Conservation (phyloP, 2,329 filamentous ascomycete species). For the Dothistroma septosporum region DNA sequence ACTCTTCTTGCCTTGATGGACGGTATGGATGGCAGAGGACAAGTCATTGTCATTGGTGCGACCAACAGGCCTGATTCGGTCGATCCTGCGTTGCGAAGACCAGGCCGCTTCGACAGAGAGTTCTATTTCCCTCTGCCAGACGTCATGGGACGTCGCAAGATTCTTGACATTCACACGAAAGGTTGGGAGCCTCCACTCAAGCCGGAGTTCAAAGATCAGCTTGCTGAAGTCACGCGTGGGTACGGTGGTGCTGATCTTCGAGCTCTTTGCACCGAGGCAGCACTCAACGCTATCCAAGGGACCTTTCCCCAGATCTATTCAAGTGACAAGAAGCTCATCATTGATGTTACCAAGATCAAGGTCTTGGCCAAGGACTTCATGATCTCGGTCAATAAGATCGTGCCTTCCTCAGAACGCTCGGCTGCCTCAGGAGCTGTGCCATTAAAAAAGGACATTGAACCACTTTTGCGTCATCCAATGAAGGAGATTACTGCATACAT, state of each 20-base stretch:
- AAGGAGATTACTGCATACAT: slow-evolving; percentile 59
- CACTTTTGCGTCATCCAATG: slow-evolving; percentile 71
- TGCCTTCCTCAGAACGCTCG: slow-evolving; percentile 89
- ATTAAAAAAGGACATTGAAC: slow-evolving; percentile 73
- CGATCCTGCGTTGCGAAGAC: slow-evolving; percentile 88
- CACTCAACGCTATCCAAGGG: slow-evolving; percentile 90
- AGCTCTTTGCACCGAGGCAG: slow-evolving; percentile 91
- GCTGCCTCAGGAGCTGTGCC: slow-evolving; percentile 79
- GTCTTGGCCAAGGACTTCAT: slow-evolving; percentile 94
- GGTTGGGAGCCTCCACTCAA: slow-evolving; percentile 80
- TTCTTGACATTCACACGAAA: slow-evolving; percentile 91
- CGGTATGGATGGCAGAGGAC: slow-evolving; percentile 95
- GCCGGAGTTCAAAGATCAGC: slow-evolving; percentile 71
- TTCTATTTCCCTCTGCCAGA: slow-evolving; percentile 97
- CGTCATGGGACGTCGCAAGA: slow-evolving; percentile 71
- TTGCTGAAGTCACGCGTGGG: slow-evolving; percentile 87
- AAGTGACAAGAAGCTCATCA: slow-evolving; percentile 82
- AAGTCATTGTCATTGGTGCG: slow-evolving; percentile 98
- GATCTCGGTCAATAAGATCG: slow-evolving; percentile 92
- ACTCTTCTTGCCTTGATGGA: slow-evolving; percentile 94
- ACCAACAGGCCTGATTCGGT: slow-evolving; percentile 96
- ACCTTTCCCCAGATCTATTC: slow-evolving; percentile 95
- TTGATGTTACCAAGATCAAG: slow-evolving; percentile 77
- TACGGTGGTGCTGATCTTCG: slow-evolving; percentile 94
- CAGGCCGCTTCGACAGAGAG: slow-evolving; percentile 92